Evolutionary conservation across 257 asterid species (phyloP), one percentile per base, ranked within the genome.

Genomic region (Primulina eburnea): DNA sequence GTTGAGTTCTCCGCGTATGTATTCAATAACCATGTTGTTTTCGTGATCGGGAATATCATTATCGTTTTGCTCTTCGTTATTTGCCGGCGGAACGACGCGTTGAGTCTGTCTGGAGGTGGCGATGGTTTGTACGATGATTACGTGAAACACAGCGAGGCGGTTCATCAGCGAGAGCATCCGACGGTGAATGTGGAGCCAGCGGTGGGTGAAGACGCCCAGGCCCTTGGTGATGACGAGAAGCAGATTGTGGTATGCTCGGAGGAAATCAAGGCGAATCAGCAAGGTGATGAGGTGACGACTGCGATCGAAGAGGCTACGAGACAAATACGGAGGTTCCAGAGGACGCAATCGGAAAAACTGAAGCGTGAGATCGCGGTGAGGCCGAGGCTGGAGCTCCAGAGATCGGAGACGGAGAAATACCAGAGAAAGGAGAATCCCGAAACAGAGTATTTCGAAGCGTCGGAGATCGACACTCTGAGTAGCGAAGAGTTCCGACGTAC

Each of bases 291-390:
- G 12, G 75, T 81, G 71, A 67, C 79, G 37, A 78, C 64, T 65
- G 89, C 89, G 57, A 87, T 92, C 3, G 83, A 82, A 59, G 56
- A 50, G 69, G 98, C 95, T 55, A 73, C 78, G 69, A 83, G 76
- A 73, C 89, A 81, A 61, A 83, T 90, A 10, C 75, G 74, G 78
- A 82, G 72, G 84, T 86, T 90, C 38, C 78, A 88, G 81, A 79
- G 97, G 80, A 90, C 88, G 26, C 93, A 90, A 62, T 86, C 97
- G 20, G 96, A 80, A 80, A 93, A 71, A 70, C 75, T 89, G 83
- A 87, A 70, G 84, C 78, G 83, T 4, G 90, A 82, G 64, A 87
- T 87, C 2, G 57, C 78, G 9, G 72, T 58, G 76, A 66, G 70
- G 76, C 80, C 82, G n/a, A 65, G 7, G 62, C 32, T 69, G 69